Percentiles rank a stretch among this genome's conserved stretches.
Evolutionary conservation across 179 eudicot genomes (phyloP).

Genomic region (Beta macrorhiza): DNA sequence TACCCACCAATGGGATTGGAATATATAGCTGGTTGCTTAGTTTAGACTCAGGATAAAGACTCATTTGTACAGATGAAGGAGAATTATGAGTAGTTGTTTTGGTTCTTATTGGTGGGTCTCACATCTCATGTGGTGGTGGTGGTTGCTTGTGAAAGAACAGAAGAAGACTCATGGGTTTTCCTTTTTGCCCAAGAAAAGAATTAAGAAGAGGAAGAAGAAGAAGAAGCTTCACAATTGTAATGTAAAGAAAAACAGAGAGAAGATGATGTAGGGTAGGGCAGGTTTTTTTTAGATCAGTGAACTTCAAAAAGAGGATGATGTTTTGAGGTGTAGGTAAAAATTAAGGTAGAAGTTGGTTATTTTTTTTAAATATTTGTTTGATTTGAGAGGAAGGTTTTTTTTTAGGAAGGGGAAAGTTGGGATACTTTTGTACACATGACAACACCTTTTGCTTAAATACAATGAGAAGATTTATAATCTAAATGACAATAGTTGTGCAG

Average conservation of each 20-base stretch:
- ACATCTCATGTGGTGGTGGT: background rate
- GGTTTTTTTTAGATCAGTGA: conserved; percentile 25
- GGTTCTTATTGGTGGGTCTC: conserved; percentile 12
- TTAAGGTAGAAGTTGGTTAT: background rate
- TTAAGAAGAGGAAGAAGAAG: background rate
- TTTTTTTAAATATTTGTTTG: conserved; percentile 27
- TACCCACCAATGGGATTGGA: conserved; percentile 1
- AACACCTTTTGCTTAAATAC: conserved; percentile 33
- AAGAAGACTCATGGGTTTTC: conserved; percentile 1
- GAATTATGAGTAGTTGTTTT: background rate
- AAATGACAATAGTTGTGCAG: too few species aligned
- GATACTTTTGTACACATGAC: conserved; percentile 48
- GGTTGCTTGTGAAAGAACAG: background rate
- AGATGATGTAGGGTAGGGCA: conserved; percentile 21
- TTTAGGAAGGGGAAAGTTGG: conserved; percentile 26
- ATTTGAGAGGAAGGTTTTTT: conserved; percentile 19
- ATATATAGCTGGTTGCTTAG: conserved; percentile 19
- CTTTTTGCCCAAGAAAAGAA: conserved; percentile 15
- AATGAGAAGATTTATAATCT: conserved; percentile 23
- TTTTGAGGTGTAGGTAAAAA: conserved; percentile 11
- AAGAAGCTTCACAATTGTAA: conserved; percentile 5
- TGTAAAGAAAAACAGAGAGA: conserved; percentile 21
- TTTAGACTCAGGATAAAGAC: conserved; percentile 8
- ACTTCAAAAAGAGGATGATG: background rate
- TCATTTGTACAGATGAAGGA: conserved; percentile 20